Evolutionary conservation across 164 flowering plant species (phyloP).

Genomic region (Liquidambar formosana): DNA sequence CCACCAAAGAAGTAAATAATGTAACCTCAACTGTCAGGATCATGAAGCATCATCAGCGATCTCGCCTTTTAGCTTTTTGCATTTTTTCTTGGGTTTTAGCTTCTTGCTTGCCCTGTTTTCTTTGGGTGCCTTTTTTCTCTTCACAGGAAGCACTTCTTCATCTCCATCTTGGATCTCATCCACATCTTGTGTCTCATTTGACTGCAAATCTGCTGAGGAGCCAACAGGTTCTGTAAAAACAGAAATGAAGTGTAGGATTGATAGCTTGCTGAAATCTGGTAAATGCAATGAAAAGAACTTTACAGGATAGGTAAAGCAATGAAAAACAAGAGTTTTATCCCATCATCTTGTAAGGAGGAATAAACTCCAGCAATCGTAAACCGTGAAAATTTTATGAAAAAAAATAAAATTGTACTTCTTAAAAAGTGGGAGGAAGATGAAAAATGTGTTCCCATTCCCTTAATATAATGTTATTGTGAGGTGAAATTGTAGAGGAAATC

Average conservation of each 20-base stretch:
- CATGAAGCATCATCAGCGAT: constrained; percentile 15
- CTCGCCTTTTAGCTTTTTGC: constrained; percentile 28
- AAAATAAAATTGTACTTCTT: too few relatives aligned
- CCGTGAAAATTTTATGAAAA: too few relatives aligned
- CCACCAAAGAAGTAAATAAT: not conserved
- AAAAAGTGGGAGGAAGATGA: too few relatives aligned
- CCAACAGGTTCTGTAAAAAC: constrained; percentile 22
- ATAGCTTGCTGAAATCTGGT: not conserved
- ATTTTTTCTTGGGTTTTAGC: constrained; percentile 43
- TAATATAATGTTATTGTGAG: too few relatives aligned
- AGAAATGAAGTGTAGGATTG: not conserved
- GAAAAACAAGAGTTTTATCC: not conserved
- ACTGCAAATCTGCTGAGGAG: constrained; percentile 12
- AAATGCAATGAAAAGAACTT: not conserved
- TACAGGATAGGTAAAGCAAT: not conserved
- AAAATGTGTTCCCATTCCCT: too few relatives aligned
- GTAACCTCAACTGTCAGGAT: not conserved
- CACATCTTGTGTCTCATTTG: constrained; percentile 12
- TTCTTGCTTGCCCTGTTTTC: constrained; percentile 29
- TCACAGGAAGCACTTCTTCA: constrained; percentile 29
- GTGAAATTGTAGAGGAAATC: too few relatives aligned
- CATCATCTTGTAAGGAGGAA: too few relatives aligned
- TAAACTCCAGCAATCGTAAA: too few relatives aligned
- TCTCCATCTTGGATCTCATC: constrained; percentile 26
- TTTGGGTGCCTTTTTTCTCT: constrained; percentile 48